Evolutionary conservation across 192 early-diverging fungal species (phyloP).

Genomic region (Backusella mclennaniae): DNA sequence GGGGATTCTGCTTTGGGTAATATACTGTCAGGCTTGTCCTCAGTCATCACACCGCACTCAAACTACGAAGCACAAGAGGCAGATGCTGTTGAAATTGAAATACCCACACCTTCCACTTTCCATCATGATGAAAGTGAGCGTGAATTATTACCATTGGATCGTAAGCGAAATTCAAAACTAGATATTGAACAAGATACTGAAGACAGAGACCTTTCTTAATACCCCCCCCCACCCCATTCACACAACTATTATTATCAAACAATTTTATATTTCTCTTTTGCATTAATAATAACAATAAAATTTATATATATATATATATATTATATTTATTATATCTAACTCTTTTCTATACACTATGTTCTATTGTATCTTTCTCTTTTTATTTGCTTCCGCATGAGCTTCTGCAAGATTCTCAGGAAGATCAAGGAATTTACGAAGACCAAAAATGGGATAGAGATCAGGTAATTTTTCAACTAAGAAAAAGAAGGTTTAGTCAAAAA

Average conservation of each 20-base stretch:
- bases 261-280: background rate
- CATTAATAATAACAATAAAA: background rate
- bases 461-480: slow-evolving; percentile 54
- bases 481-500: background rate
- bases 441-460: slow-evolving; percentile 34
- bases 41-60: background rate
- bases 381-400: background rate
- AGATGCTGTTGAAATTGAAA: slow-evolving; percentile 37
- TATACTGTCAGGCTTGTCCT: slow-evolving; percentile 11
- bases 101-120: slow-evolving; percentile 24
- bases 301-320: background rate
- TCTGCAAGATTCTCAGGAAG: slow-evolving; percentile 15
- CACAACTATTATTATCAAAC: background rate
- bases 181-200: slow-evolving; percentile 19
- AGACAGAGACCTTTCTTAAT: slow-evolving; percentile 10
- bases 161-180: slow-evolving; percentile 7
- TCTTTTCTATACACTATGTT: background rate
- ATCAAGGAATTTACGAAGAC: slow-evolving; percentile 19
- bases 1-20: slow-evolving; percentile 9
- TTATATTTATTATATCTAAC: background rate
- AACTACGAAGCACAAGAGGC: background rate
- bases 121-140: background rate
- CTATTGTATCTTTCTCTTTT: slow-evolving; percentile 10
- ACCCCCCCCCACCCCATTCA: background rate
- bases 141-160: slow-evolving; percentile 12